phyloP scores from a whole-genome alignment of 306 rosid genomes.

The Cajanus cajan region DNA sequence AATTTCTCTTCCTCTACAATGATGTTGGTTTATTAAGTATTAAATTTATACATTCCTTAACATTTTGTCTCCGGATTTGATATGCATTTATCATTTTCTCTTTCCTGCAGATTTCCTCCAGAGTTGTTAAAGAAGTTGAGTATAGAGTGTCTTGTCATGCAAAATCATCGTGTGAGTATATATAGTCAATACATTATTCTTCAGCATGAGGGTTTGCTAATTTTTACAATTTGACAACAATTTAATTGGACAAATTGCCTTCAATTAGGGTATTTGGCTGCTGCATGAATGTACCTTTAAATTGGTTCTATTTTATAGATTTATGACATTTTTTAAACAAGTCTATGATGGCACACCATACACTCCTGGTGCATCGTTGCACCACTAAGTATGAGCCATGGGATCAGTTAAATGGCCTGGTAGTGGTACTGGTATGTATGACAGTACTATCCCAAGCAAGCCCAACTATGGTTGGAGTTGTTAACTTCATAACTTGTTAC shows the following conservation, averaged over 20 bases:
- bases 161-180: slow-evolving; percentile 73
- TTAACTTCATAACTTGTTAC: too few species aligned
- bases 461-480: too few species aligned
- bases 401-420: too few species aligned
- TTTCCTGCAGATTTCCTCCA: slow-evolving; percentile 71
- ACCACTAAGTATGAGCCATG: too few species aligned
- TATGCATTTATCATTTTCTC: slow-evolving; percentile 4
- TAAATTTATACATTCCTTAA: background rate
- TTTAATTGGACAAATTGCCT: slow-evolving; percentile 1
- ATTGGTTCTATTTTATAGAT: background rate
- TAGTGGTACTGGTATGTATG: too few species aligned
- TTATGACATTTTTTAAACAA: background rate
- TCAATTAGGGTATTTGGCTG: background rate
- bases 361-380: too few species aligned
- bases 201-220: background rate
- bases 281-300: background rate
- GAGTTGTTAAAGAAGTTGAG: slow-evolving; percentile 68
- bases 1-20: background rate
- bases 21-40: background rate
- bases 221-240: background rate
- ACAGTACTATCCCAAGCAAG: too few species aligned
- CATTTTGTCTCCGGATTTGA: background rate
- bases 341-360: background rate
- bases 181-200: background rate
- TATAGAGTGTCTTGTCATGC: slow-evolving; percentile 85